Percentiles rank a stretch among this genome's conserved stretches.
Evolutionary conservation across 2,329 filamentous ascomycete genomes (phyloP).

Genomic region (Aspergillus unguis): DNA sequence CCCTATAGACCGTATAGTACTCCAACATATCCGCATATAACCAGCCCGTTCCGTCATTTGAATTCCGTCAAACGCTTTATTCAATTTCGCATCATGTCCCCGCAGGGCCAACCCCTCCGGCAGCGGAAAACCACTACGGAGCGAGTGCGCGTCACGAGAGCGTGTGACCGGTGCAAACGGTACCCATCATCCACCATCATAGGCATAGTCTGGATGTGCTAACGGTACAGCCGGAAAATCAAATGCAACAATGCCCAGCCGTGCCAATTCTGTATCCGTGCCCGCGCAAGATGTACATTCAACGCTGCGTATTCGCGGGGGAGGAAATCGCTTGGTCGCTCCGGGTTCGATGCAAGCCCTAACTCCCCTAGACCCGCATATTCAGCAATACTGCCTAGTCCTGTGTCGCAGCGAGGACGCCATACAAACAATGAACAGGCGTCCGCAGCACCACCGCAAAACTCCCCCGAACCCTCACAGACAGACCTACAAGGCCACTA

Average conservation of each 20-base stretch:
- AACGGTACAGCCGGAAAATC: conserved; percentile 46
- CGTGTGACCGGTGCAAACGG: conserved; percentile 35
- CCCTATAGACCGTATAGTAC: no score
- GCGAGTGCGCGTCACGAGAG: conserved; percentile 38
- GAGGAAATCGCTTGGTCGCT: neutral
- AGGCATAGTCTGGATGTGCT: neutral
- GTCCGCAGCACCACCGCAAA: neutral
- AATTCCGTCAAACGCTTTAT: neutral
- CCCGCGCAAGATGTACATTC: conserved; percentile 16
- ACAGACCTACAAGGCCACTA: conserved; percentile 21
- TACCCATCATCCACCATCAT: conserved; percentile 6
- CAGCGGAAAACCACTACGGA: conserved; percentile 3
- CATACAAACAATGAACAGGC: neutral
- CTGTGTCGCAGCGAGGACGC: neutral
- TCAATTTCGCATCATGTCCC: no score
- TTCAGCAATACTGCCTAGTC: neutral
- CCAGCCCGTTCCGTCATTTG: neutral
- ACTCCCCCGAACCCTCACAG: conserved; percentile 12
- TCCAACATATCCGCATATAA: neutral
- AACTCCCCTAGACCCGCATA: neutral
- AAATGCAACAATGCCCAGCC: conserved; percentile 56
- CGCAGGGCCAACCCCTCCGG: neutral
- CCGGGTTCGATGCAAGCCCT: neutral
- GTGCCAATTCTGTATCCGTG: conserved; percentile 31
- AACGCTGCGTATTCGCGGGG: conserved; percentile 15